Percentiles rank a stretch among this genome's conserved stretches.
These are phyloP conservation scores for Pseudopyricularia javanii DNA, from an alignment of 2,329 filamentous ascomycete genomes.

Conservation along the genomic window DNA sequence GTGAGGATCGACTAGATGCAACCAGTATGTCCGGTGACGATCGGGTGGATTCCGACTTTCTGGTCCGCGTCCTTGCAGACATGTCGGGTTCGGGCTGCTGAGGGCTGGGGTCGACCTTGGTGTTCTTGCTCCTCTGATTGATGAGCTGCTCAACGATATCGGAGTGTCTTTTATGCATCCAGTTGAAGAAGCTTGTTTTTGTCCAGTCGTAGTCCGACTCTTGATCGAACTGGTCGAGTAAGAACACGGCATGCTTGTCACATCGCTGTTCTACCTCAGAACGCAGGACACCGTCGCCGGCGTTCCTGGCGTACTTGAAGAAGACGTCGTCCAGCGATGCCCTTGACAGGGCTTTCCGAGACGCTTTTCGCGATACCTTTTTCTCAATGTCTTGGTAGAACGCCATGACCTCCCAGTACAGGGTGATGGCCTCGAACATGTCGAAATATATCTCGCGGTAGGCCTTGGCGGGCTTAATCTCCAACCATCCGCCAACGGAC, in stretches of 20 bases:
- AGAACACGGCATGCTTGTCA: constrained; percentile 34
- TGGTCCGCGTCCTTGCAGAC: background rate
- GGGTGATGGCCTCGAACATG: constrained; percentile 49
- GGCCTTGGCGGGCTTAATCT: constrained; percentile 43
- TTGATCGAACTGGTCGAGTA: constrained; percentile 38
- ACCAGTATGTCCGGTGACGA: no score
- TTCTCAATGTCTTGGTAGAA: constrained; percentile 29
- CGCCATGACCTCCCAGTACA: constrained; percentile 52
- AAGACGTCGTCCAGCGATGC: constrained; percentile 17
- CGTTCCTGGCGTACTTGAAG: constrained; percentile 35
- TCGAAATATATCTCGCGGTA: constrained; percentile 45
- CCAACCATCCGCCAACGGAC: constrained; percentile 49
- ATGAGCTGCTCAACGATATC: constrained; percentile 11
- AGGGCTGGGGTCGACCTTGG: no score
- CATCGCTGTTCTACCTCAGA: constrained; percentile 35
- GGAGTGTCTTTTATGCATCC: constrained; percentile 27
- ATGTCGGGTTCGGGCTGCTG: background rate
- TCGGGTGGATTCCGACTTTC: no score
- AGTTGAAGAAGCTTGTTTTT: constrained; percentile 33
- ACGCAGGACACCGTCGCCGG: constrained; percentile 39
- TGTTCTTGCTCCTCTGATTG: constrained; percentile 3
- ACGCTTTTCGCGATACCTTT: constrained; percentile 15
- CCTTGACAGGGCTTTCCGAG: constrained; percentile 9
- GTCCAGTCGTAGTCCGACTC: constrained; percentile 27
- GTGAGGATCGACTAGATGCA: no score